Evolutionary conservation across 2,329 filamentous ascomycete species (phyloP).

Genomic region (Fusarium algeriense): DNA sequence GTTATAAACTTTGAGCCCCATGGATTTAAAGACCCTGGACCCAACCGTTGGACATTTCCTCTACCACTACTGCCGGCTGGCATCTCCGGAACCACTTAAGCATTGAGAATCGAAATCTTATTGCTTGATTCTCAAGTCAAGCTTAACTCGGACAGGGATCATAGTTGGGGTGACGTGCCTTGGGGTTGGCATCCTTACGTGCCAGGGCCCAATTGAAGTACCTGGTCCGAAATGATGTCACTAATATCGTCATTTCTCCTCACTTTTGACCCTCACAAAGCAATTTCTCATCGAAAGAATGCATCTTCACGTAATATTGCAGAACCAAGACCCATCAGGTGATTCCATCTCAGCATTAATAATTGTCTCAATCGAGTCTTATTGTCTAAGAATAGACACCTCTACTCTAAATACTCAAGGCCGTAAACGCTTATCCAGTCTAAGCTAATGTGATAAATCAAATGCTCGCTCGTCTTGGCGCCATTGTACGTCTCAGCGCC

Average conservation of each 20-base stretch:
- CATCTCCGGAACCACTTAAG: conserved; percentile 14
- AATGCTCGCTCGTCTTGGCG: conserved; percentile 82
- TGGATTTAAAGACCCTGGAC: not conserved
- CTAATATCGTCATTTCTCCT: conserved; percentile 31
- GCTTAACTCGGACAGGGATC: conserved; percentile 23
- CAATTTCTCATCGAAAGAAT: conserved; percentile 13
- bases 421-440: not conserved
- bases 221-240: conserved; percentile 42
- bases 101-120: conserved; percentile 1
- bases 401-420: conserved; percentile 7
- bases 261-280: conserved; percentile 5
- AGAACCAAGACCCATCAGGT: conserved; percentile 6
- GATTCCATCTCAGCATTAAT: not conserved
- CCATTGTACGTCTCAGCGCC: conserved; percentile 81
- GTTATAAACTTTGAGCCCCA: conserved; percentile 21
- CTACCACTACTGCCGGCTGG: conserved; percentile 11
- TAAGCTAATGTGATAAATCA: conserved; percentile 51
- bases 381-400: not conserved
- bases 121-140: conserved; percentile 17
- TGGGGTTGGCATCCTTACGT: conserved; percentile 15
- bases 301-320: conserved; percentile 22
- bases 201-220: conserved; percentile 10
- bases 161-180: conserved; percentile 20
- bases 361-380: conserved; percentile 6
- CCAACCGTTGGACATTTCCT: conserved; percentile 7